Base-by-base conservation (phyloP, 2,329 filamentous ascomycete genomes). In the Beauveria sp. region DNA sequence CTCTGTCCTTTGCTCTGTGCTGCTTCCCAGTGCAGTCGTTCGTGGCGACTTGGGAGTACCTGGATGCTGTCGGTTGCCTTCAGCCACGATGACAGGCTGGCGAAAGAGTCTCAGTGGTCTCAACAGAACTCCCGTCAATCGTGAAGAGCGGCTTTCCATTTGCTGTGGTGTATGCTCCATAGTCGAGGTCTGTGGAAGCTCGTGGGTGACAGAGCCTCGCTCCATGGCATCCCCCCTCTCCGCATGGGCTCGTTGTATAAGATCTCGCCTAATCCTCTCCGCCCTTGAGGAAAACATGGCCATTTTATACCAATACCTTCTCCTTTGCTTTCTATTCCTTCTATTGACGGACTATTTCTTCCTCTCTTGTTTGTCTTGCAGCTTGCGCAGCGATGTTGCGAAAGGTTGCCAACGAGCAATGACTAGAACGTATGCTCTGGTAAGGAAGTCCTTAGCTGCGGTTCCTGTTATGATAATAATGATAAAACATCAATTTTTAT, bases 61-160 rank as follows among this genome's bases (percentile, higher is more conserved):
- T 7, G 49, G 53, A 61, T 73, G 70, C 58, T 77, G 70, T 38
- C 73, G 71, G 30, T 20, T 20, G 2, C 14, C 16, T 22, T n/a
- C 30, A 3, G 16, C 22, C 24, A n/a, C 26, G n/a, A 9, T 18
- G 6, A 1, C 30, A 24, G 50, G 24, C 5, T 46, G 30, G 5
- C 47, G 46, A 45, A 28, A 4, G 4, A 49, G 16, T 10, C 30
- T 16, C 20, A 61, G 22, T 26, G 42, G 58, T 7, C 42, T n/a
- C 12, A 34, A 49, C 5, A 61, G 22, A 5, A 45, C 7, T 10
- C 20, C 10, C n/a, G 43, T 18, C n/a, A 55, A 14, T 22, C 58
- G 12, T 1, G 14, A 6, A 28, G 28, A 20, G 3, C 38, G n/a
- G 10, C 28, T 6, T 43, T 43, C 14, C 5, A 9, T 14, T 40